phyloP scores from a whole-genome alignment of 1,284 basidiomycete species.

The Cryptococcus sp. region DNA sequence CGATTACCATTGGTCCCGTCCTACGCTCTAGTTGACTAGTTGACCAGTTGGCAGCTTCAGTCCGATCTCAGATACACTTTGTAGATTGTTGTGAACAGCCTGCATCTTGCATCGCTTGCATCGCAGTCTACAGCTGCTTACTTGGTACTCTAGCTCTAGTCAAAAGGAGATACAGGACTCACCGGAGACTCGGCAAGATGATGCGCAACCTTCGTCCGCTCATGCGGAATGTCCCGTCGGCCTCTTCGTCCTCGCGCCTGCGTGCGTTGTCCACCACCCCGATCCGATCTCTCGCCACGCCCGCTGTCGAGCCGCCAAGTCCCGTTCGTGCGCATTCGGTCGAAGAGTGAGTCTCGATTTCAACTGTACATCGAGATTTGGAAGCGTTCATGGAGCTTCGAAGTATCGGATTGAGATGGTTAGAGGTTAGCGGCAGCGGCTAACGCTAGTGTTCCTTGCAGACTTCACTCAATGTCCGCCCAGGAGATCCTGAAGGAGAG shows the following conservation, averaged over 20 bases:
- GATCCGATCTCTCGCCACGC: constrained; percentile 35
- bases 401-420: neutral
- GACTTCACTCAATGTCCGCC: constrained; percentile 72
- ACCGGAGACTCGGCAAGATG: constrained; percentile 30
- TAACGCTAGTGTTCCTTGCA: constrained; percentile 18
- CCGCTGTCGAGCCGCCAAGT: constrained; percentile 53
- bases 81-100: no score
- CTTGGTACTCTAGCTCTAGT: neutral
- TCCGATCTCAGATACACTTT: no score
- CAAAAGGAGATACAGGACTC: neutral
- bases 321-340: constrained; percentile 49
- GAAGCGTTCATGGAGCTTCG: neutral
- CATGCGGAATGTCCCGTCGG: constrained; percentile 30
- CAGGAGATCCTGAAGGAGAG: constrained; percentile 76
- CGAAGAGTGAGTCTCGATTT: constrained; percentile 47
- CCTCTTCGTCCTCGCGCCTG: constrained; percentile 18
- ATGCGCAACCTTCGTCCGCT: constrained; percentile 46
- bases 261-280: constrained; percentile 31
- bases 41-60: no score
- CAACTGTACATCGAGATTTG: no score
- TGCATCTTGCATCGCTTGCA: no score
- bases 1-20: neutral
- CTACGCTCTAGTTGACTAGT: no score
- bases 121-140: no score
- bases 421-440: neutral